phyloP scores from a whole-genome alignment of 768 basidiomycete species.

The Pisolithus albus region DNA sequence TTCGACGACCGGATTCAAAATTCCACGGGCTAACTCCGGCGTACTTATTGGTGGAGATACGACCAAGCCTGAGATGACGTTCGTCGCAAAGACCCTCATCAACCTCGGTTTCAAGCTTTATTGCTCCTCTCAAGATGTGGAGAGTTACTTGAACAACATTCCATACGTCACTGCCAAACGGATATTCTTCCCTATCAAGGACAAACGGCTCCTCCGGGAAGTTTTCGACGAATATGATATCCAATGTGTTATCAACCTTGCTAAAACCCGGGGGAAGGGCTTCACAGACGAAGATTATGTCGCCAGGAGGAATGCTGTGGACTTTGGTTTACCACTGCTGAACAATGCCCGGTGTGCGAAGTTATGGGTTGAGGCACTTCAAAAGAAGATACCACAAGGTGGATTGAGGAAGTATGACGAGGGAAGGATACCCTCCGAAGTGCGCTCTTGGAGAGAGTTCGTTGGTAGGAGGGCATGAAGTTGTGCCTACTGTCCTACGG shows the following conservation, averaged over 20 bases:
- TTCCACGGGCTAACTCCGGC: constrained; percentile 77
- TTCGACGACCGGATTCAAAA: constrained; percentile 92
- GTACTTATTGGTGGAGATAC: constrained; percentile 91
- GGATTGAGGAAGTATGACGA: constrained; percentile 75
- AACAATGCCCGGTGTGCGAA: constrained; percentile 87
- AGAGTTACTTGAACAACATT: constrained; percentile 72
- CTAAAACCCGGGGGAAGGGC: constrained; percentile 66
- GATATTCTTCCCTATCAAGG: constrained; percentile 94
- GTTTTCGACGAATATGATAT: constrained; percentile 95
- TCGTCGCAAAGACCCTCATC: constrained; percentile 71
- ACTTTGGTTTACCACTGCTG: constrained; percentile 88
- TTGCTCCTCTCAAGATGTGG: constrained; percentile 74
- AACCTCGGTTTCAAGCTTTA: constrained; percentile 94
- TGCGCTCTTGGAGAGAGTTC: constrained; percentile 88
- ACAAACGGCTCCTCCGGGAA: constrained; percentile 90
- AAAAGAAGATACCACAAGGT: constrained; percentile 75
- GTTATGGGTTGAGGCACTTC: constrained; percentile 86
- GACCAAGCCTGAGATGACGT: constrained; percentile 77
- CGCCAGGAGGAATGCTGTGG: constrained; percentile 91
- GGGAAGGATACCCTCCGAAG: constrained; percentile 85
- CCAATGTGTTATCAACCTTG: constrained; percentile 89
- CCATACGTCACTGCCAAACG: constrained; percentile 76
- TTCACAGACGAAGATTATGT: constrained; percentile 94
- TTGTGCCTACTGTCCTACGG: background rate
- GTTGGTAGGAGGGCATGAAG: constrained; percentile 61